A percentile compares a stretch with the other conserved stretches of the same genome.
These are phyloP conservation scores for Russula emetica DNA, from an alignment of 768 basidiomycete species.

Conservation along the genomic window DNA sequence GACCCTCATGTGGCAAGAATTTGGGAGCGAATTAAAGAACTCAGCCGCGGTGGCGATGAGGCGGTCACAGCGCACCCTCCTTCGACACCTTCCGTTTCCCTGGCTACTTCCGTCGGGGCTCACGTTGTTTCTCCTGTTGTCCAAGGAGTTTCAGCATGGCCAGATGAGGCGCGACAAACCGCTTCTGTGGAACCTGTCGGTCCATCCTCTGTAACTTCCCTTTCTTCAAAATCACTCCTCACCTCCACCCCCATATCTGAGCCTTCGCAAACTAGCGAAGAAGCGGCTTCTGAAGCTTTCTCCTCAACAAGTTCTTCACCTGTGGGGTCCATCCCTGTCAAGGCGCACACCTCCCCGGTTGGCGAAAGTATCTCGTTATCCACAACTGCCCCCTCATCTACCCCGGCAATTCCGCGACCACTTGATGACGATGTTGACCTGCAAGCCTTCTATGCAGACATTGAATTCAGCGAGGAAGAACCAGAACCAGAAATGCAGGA, in stretches of 20 bases:
- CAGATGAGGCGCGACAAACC: not conserved
- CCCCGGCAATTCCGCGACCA: slow-evolving; percentile 23
- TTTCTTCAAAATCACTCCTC: not conserved
- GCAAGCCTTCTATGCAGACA: slow-evolving; percentile 42
- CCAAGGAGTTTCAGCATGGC: not conserved
- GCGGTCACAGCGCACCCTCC: slow-evolving; percentile 8
- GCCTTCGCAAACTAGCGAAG: not conserved
- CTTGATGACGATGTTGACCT: slow-evolving; percentile 38
- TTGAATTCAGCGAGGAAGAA: slow-evolving; percentile 37
- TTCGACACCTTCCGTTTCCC: not conserved
- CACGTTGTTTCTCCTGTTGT: not conserved
- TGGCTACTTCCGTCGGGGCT: not conserved
- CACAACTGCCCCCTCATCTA: slow-evolving; percentile 14
- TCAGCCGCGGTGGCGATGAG: slow-evolving; percentile 38
- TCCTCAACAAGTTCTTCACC: not conserved
- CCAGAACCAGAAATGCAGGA: not conserved
- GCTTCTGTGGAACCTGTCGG: not conserved
- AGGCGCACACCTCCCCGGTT: slow-evolving; percentile 13
- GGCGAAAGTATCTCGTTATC: slow-evolving; percentile 10
- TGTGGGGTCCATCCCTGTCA: not conserved
- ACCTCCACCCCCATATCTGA: slow-evolving; percentile 1
- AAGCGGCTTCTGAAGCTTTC: not conserved
- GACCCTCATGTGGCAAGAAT: slow-evolving; percentile 73
- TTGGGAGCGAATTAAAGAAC: slow-evolving; percentile 71
- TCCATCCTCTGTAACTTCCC: not conserved